Base-by-base conservation (phyloP, 2,329 filamentous ascomycete genomes). In the Penicillium expansum region DNA sequence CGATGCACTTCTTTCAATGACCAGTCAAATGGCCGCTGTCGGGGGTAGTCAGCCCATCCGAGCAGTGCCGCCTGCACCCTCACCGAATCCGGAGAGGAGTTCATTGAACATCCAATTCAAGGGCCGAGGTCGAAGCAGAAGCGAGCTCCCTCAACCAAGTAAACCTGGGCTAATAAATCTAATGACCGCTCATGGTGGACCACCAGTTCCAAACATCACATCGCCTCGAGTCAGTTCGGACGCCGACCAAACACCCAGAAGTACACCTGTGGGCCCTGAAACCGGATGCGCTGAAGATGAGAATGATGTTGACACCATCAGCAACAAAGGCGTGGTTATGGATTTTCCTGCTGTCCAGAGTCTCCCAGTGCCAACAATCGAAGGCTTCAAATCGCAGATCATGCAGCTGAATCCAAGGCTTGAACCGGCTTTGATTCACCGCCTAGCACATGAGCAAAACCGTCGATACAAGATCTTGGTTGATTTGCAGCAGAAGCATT, bases 361-460 rank as follows among this genome's bases (percentile, higher is more conserved):
- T 62, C 80, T 83, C 10, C 88, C 93, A 58, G 82, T 86, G 10
- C 89, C 92, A 1, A 92, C 85, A 18, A 76, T 87, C 24, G 83
- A 86, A 58, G 92, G 92, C 0, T 96, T 96, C 75, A 86, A 85
- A 62, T 80, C 84, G 24, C 89, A 96, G 67, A 83, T 93, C 18
- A 76, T 86, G 44, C 81, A 83, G 57, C 76, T 95, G 42, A 95
- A 95, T 67, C 90, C 91, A n/a, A 77, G 80, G 11, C 78, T 96
- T 56, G 78, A 79, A n/a, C 76, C 80, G 9, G 80, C 86, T 72
- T 80, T 97, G 61, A 83, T 93, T 14, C 89, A 94, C 30, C 86
- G 92, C 44, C 89, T 96, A 63, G 90, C 89, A 0, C 84, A 90
- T 62, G 91, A 96, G 67, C 91, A 96, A 71, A 79, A 88, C 45